A percentile compares a stretch with the other conserved stretches of the same genome.
Evolutionary conservation across 2,329 filamentous ascomycete species (phyloP).

Genomic region (Pestalotiopsis sp.): DNA sequence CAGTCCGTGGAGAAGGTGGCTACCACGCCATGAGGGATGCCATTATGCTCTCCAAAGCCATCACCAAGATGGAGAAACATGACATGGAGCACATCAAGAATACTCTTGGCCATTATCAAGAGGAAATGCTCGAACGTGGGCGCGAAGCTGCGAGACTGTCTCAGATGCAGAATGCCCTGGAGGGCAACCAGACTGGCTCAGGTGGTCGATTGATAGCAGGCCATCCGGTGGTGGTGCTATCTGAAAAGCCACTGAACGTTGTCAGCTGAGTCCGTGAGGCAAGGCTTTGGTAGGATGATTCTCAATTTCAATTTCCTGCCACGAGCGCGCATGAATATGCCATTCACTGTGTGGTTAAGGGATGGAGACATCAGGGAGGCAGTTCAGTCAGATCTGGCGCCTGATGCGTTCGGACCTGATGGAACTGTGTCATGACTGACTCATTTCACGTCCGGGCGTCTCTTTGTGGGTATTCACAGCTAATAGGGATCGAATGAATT

Average conservation of each 20-base stretch:
- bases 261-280: neutral
- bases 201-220: neutral
- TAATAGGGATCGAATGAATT: no score
- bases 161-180: neutral
- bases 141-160: constrained; percentile 23
- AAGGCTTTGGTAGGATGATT: no score
- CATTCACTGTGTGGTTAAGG: no score
- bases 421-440: no score
- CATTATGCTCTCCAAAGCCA: constrained; percentile 25
- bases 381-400: no score
- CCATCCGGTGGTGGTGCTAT: neutral
- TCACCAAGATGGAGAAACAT: constrained; percentile 20
- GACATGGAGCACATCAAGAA: constrained; percentile 14
- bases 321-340: no score
- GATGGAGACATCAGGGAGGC: no score
- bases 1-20: constrained; percentile 25
- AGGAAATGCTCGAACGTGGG: constrained; percentile 28
- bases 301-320: no score
- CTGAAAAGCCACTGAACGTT: neutral
- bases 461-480: no score
- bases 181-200: neutral
- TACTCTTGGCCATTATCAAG: constrained; percentile 25
- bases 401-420: no score
- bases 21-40: constrained; percentile 51
- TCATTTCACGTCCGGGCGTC: no score